phyloP scores from a whole-genome alignment of 2,329 filamentous ascomycete species.

The Chaetoscypha palmicola region DNA sequence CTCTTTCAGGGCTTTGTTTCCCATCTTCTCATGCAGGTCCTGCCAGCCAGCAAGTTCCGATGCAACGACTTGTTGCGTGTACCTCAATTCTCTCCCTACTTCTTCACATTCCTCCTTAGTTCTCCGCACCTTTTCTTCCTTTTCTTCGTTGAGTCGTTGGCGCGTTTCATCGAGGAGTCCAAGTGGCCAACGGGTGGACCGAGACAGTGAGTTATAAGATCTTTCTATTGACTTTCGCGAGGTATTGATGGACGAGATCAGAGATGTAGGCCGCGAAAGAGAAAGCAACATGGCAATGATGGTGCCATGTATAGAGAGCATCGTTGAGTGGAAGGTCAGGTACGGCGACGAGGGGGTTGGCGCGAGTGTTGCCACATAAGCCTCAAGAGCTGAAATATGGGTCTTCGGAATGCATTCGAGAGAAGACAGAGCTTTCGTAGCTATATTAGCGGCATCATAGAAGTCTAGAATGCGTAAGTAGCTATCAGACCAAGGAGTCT shows the following conservation, averaged over 20 bases:
- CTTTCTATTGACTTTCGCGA: conserved; percentile 73
- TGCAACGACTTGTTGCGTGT: conserved; percentile 90
- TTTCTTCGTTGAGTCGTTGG: conserved; percentile 73
- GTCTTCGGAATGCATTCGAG: conserved; percentile 60
- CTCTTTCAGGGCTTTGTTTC: conserved; percentile 64
- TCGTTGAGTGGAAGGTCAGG: conserved; percentile 63
- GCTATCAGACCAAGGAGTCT: conserved; percentile 3
- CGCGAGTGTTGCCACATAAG: conserved; percentile 59
- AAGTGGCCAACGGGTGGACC: conserved; percentile 73
- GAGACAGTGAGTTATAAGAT: conserved; percentile 65
- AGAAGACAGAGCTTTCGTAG: conserved; percentile 46
- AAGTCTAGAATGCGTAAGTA: conserved; percentile 49
- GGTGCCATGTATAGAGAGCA: conserved; percentile 76
- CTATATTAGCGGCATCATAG: conserved; percentile 54
- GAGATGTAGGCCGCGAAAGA: conserved; percentile 68
- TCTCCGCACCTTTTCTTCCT: conserved; percentile 69
- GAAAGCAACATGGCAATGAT: conserved; percentile 74
- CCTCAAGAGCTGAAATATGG: conserved; percentile 64
- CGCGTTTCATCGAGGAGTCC: conserved; percentile 81
- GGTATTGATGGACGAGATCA: conserved; percentile 69
- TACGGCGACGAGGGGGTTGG: conserved; percentile 69
- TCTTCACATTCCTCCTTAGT: conserved; percentile 63
- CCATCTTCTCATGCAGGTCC: conserved; percentile 74
- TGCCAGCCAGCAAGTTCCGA: conserved; percentile 91
- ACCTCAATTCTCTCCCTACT: conserved; percentile 75